phyloP scores from a whole-genome alignment of 2,329 filamentous ascomycete species.

The Trichoderma sp. region DNA sequence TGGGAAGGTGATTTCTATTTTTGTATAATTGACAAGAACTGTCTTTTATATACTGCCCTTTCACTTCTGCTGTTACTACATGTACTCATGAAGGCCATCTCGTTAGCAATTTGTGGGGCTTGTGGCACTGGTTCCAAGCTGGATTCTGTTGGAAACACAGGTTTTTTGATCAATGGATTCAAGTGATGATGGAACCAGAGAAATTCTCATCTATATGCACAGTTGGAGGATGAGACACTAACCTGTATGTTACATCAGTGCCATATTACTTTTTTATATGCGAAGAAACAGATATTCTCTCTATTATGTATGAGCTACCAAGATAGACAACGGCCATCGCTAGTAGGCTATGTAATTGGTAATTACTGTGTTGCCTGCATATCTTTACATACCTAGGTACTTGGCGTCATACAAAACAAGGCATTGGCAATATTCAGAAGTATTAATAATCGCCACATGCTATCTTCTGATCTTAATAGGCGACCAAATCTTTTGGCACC shows the following conservation, averaged over 20 bases:
- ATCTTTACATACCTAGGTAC: background rate
- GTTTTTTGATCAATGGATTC: rapidly evolving
- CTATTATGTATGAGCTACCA: background rate
- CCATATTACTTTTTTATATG: background rate
- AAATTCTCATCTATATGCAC: background rate
- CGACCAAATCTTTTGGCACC: too few relatives aligned
- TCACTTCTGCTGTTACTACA: too few relatives aligned
- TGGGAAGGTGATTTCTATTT: background rate
- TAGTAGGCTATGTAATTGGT: background rate
- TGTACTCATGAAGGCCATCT: too few relatives aligned
- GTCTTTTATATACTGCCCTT: too few relatives aligned
- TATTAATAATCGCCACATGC: background rate
- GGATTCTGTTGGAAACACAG: background rate
- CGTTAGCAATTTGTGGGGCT: background rate
- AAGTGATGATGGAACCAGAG: background rate
- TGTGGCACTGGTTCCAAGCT: background rate
- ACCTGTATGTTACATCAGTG: background rate
- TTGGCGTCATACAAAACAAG: background rate
- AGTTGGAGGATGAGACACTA: background rate
- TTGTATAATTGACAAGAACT: background rate
- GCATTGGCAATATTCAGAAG: background rate
- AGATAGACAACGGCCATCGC: background rate
- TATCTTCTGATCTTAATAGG: too few relatives aligned
- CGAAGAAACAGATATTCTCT: background rate
- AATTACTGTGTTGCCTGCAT: background rate